Base-by-base conservation (phyloP, 78 protist species). In the Polysphondylium violaceum region DNA sequence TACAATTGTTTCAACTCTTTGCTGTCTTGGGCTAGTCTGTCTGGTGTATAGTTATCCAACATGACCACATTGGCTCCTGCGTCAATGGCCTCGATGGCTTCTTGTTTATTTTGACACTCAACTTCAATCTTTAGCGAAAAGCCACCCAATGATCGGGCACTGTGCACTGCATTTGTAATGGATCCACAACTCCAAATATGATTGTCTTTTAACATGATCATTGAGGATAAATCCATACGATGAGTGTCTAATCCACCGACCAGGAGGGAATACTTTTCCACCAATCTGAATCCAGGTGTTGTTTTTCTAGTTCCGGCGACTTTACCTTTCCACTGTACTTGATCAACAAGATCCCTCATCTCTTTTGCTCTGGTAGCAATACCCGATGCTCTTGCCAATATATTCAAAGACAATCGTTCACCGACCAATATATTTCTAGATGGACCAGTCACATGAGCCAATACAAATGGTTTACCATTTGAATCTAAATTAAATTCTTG, bases 221-320 rank as follows among this genome's bases (percentile, higher is more conserved):
- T 97, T 27, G 86, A 44, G 1, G 98, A 96, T 33, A 98, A 92
- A 55, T 97, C 98, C 94, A 93, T 94, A 27, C 99, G 92, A 63
- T 98, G 99, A 0, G 97, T 74, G 72, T 96, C 98, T 14, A 68
- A 94, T 25, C 99, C 99, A 1, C 97, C 99, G 21, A 96, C 96
- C 16, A 97, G 76, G 65, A 97, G 44, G 7, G 96, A 97, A 35
- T 97, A 96, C 68, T 96, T 96, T 78, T 97, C 99, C 0, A 97
- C 95, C 14, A 93, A 53, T 17, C 99, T 77, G 55, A 96, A 95
- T 3, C 97, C 98, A 0, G 99, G 99, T 2, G 99, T 96, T 19
- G 99, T 98, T 76, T 98, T 98, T 47, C 99, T 78, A 0, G 99
- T 98, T 16, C 98, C 99, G 0, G 99, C 98, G 0, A 97, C 67